Evolutionary conservation across 2,329 filamentous ascomycete genomes (phyloP).

Genomic region (Thielaviopsis euricoi): DNA sequence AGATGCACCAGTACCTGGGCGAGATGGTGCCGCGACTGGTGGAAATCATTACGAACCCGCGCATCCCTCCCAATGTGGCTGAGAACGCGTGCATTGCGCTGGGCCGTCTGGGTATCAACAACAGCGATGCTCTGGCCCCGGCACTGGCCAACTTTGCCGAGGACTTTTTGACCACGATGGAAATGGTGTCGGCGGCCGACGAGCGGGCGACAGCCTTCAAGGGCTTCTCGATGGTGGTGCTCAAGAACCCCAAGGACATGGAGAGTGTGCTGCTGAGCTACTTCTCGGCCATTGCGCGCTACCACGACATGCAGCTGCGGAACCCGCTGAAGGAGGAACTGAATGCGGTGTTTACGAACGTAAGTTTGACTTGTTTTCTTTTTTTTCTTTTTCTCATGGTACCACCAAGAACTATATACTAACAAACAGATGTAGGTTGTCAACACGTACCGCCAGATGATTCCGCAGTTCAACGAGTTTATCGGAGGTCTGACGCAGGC

Average conservation of each 20-base stretch:
- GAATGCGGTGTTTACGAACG: constrained; percentile 59
- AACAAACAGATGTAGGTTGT: constrained; percentile 26
- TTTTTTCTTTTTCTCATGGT: neutral
- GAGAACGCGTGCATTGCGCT: constrained; percentile 93
- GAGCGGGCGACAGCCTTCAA: constrained; percentile 91
- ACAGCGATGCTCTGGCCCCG: constrained; percentile 58
- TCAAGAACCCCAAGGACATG: constrained; percentile 80
- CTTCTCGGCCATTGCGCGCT: constrained; percentile 69
- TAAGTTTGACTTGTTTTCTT: constrained; percentile 27
- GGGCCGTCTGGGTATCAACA: constrained; percentile 69
- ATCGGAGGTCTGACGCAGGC: constrained; percentile 31
- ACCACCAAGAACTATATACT: constrained; percentile 13
- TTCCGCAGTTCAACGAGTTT: constrained; percentile 41
- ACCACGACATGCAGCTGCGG: constrained; percentile 45
- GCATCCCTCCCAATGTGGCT: constrained; percentile 70
- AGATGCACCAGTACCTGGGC: constrained; percentile 61
- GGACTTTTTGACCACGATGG: constrained; percentile 67
- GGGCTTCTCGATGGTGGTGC: constrained; percentile 73
- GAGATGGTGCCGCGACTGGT: constrained; percentile 62
- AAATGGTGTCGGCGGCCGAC: constrained; percentile 70
- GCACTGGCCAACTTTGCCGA: constrained; percentile 66
- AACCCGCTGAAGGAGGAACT: constrained; percentile 48
- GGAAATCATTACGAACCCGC: constrained; percentile 68
- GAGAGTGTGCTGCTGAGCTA: constrained; percentile 70
- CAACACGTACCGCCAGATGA: constrained; percentile 39